A percentile compares a stretch with the other conserved stretches of the same genome.
These are phyloP conservation scores for Coemansia sp. DNA, from an alignment of 192 early-diverging fungal genomes.

Conservation along the genomic window DNA sequence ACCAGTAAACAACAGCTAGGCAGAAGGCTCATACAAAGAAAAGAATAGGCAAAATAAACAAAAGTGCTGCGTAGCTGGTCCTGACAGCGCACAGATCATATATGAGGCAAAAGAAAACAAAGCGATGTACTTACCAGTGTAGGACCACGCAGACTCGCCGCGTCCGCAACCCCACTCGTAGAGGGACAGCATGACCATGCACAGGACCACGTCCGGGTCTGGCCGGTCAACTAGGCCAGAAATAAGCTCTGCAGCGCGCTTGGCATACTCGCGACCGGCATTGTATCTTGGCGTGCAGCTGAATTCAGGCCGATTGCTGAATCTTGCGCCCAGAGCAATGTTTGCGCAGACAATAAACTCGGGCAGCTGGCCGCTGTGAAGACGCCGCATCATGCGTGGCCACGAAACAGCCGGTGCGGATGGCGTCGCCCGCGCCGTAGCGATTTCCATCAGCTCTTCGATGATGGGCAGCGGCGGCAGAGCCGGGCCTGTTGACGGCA, in stretches of 20 bases:
- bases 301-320: constrained; percentile 52
- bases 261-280: constrained; percentile 50
- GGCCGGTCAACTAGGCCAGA: constrained; percentile 46
- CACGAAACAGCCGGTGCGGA: constrained; percentile 41
- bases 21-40: not conserved
- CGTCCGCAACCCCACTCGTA: constrained; percentile 56
- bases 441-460: constrained; percentile 53
- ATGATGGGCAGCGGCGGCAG: constrained; percentile 38
- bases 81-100: too few species aligned
- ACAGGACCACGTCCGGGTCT: constrained; percentile 49
- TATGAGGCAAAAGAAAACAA: not conserved
- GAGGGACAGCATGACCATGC: constrained; percentile 47
- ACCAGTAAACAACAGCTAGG: too few species aligned
- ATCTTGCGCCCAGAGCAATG: constrained; percentile 43
- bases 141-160: constrained; percentile 57
- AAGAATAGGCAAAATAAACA: not conserved
- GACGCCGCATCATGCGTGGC: constrained; percentile 27
- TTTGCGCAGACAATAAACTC: constrained; percentile 44
- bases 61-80: too few species aligned
- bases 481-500: constrained; percentile 7
- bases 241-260: constrained; percentile 50
- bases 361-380: constrained; percentile 46
- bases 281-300: constrained; percentile 46
- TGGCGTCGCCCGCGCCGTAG: constrained; percentile 36
- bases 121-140: constrained; percentile 25